These are phyloP conservation scores for Coelastrella sp. DNA, from an alignment of 139 green algal genomes.

Conservation along the genomic window DNA sequence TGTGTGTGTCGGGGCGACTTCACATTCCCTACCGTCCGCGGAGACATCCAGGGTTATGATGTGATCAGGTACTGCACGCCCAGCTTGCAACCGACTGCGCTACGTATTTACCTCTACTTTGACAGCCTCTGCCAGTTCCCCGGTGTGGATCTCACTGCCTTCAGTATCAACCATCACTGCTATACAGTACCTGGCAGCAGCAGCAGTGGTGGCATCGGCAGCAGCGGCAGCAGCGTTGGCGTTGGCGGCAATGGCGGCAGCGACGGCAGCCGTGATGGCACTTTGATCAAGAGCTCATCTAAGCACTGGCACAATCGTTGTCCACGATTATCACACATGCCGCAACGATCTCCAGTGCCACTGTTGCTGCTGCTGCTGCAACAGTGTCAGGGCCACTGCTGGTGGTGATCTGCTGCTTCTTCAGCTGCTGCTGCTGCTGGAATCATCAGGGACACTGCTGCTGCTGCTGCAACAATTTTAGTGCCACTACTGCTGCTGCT, in stretches of 20 bases:
- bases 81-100: too few species aligned
- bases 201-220: not conserved
- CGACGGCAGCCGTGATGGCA: not conserved
- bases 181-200: constrained; percentile 66
- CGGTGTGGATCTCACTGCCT: constrained; percentile 87
- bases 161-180: constrained; percentile 92
- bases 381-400: not conserved
- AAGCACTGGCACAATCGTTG: not conserved
- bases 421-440: too few species aligned
- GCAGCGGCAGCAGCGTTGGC: not conserved
- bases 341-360: not conserved
- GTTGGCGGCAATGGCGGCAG: not conserved
- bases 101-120: constrained; percentile 64
- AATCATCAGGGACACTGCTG: too few species aligned
- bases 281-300: too few species aligned
- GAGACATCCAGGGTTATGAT: too few species aligned
- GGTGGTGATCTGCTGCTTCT: too few species aligned
- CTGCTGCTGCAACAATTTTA: too few species aligned
- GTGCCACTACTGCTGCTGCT: not conserved
- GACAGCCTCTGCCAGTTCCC: constrained; percentile 66
- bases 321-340: not conserved
- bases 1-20: too few species aligned
- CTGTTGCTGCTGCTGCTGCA: too few species aligned
- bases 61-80: too few species aligned
- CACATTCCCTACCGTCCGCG: too few species aligned